Evolutionary conservation across 257 asterid species (phyloP), one percentile per base, ranked within the genome.

Genomic region (Cinchona pubescens): DNA sequence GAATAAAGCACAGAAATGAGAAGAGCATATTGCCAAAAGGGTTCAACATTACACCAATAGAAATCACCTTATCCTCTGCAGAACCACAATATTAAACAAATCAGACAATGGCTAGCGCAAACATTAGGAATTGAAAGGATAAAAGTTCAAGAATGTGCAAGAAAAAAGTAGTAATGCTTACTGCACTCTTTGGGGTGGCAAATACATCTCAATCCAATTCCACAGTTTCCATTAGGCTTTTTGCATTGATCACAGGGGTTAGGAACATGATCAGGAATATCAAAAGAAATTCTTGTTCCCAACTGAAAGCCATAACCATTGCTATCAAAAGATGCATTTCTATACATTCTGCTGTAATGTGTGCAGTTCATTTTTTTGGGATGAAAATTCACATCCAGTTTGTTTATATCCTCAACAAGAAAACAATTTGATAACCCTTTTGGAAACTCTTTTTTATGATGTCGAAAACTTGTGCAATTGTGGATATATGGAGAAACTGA

Each of bases 221-320:
- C 96, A 77, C 92, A 91, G 69, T 86, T 82, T 2, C 93, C 93
- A 74, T 85, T 42, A 10, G 82, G 83, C 79, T 83, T 85, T 37
- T 74, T 75, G 71, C 97, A 91, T 81, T 89, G 79, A 73, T 84
- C 77, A 83, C 93, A 91, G 12, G 87, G 92, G 79, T 89, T 87
- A 0, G 90, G 93, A 8, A 91, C 86, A 53, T 86, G 95, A 72
- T 78, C 86, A 0, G 90, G 90, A 56, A 91, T 34, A 40, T 85
- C 95, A 58, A 84, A 87, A 19, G 87, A 80, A 62, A 86, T 77
- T 82, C 85, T 82, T 18, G 89, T 85, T 23, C 90, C 91, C 37
- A 75, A 15, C 70, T 81, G 83, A 23, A 65, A 35, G 15, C 43
- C 65, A 7, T 42, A 76, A 1, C 10, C 38, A 0, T 15, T 43